Evolutionary conservation across 768 basidiomycete genomes (phyloP), one percentile per base, ranked within the genome.

Genomic region (Lentinula sp.): DNA sequence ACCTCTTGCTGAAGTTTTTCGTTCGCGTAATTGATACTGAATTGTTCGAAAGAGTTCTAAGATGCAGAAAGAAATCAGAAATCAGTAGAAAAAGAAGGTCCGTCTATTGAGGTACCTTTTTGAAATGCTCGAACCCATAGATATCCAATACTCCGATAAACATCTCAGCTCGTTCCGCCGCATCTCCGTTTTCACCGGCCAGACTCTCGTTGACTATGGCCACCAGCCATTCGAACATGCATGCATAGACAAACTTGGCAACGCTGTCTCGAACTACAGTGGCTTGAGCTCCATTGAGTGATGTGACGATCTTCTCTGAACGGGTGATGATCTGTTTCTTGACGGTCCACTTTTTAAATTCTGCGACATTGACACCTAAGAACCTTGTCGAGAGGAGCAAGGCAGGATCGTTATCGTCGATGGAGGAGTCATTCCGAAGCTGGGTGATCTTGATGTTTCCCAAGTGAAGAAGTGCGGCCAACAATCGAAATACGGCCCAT

Each of bases 21-120:
- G 69, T 99, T 99, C 23, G 97, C 97, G 71, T 98, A 99, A 71
- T 99, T 99, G 79, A 99, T 99, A 73, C 95, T 98, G 76, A 99
- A 99, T 77, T 99, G 97, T 74, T 99, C 94, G 67, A 96, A 91
- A 2, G 88, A 91, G 67, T 92, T 91, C 88, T 91, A 64, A 43
- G 45, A 56, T 58, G 50, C 62, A 51, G 48, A 39, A n/a, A 20
- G 4, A 9, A 8, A 20, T 48, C 20, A 48, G 46, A 12, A 39
- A n/a, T 23, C 16, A 62, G 41, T 39, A 15, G 28, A 35, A 35
- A 56, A 28, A 2, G 53, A 36, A 7, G 20, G 15, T 8, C 7
- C 15, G 15, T 23, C n/a, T 20, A n/a, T n/a, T 6, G 16, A 23
- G 9, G 36, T 58, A 88, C 90, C 86, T 95, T 96, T 74, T 96